A percentile compares a stretch with the other conserved stretches of the same genome.
Evolutionary conservation across 768 basidiomycete species (phyloP).

Genomic region (Ramaria sp.): DNA sequence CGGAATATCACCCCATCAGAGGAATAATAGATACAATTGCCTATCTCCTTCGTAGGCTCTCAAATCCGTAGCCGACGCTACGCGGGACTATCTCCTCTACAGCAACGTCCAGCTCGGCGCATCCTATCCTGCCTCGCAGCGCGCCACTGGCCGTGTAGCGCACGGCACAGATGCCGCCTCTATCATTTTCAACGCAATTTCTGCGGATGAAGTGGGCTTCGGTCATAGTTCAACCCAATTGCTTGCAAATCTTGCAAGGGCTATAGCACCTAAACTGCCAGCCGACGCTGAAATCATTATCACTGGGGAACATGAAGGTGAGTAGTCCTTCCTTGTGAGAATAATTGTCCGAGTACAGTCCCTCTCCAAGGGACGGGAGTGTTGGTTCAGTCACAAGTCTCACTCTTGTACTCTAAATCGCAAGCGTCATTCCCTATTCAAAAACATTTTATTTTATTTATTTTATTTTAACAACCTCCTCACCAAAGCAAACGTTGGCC

Average conservation of each 20-base stretch:
- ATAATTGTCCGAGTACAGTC: too few species aligned
- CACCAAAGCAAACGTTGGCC: slow-evolving; percentile 52
- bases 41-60: slow-evolving; percentile 19
- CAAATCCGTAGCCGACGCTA: slow-evolving; percentile 41
- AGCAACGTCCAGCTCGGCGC: slow-evolving; percentile 67
- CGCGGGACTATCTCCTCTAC: slow-evolving; percentile 58
- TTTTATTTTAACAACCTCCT: neutral
- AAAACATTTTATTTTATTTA: too few species aligned
- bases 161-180: slow-evolving; percentile 42
- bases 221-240: slow-evolving; percentile 59
- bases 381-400: too few species aligned
- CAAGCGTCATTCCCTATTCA: neutral
- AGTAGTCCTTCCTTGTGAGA: too few species aligned
- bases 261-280: slow-evolving; percentile 42
- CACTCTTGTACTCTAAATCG: too few species aligned
- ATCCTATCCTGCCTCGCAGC: slow-evolving; percentile 47
- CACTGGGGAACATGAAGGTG: slow-evolving; percentile 75
- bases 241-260: slow-evolving; percentile 56
- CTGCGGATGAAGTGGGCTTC: slow-evolving; percentile 52
- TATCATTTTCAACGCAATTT: slow-evolving; percentile 54
- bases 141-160: slow-evolving; percentile 38
- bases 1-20: too few species aligned
- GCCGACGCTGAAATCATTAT: slow-evolving; percentile 65
- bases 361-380: too few species aligned
- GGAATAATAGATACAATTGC: neutral